Evolutionary conservation across 1,284 basidiomycete genomes (phyloP), one percentile per base, ranked within the genome.

Genomic region (Hemileia vastatrix): DNA sequence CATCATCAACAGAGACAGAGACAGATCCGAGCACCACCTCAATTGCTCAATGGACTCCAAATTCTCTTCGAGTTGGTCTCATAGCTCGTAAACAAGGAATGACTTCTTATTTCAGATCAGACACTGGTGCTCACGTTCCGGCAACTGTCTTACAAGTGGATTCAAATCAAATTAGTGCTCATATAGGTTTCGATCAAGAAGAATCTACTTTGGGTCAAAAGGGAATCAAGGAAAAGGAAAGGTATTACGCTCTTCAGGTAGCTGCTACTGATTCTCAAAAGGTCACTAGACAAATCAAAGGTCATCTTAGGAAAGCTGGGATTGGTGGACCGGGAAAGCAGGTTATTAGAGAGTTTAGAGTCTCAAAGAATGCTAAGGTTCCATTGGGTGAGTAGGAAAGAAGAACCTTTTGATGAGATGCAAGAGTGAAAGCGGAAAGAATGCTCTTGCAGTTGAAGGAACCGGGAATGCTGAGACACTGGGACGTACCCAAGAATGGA

Each of bases 51-150:
- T n/a, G n/a, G n/a, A 69, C 68, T 47, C 72, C 73, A 8, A 65
- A 63, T 19, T 72, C 73, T 23, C 69, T 66, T 52, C 71, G 73
- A 24, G 71, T 72, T 11, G 73, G 73, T 9, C 67, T 75, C 18
- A 71, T 75, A 47, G 68, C 71, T 31, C 67, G 69, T 43, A 75
- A 75, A 56, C 66, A 66, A 23, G 73, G 73, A 47, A 75, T 75
- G 73, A 72, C 71, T 5, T 70, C 72, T 48, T 71, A 68, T 65
- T 75, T 75, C 64, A 64, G 70, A 23, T 68, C 73, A 57, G 36
- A 40, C 15, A 68, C 69, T 36, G 73, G 73, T 51, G 58, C 69
- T 24, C 60, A 69, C 13, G 66, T 74, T 18, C 71, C 73, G 4
- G 72, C 68, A 13, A 74, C 73, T 4, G 69, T 75, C 4, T 65